phyloP scores from a whole-genome alignment of 108 stramenopile species.

The Phaeodactylum tricornutum region DNA sequence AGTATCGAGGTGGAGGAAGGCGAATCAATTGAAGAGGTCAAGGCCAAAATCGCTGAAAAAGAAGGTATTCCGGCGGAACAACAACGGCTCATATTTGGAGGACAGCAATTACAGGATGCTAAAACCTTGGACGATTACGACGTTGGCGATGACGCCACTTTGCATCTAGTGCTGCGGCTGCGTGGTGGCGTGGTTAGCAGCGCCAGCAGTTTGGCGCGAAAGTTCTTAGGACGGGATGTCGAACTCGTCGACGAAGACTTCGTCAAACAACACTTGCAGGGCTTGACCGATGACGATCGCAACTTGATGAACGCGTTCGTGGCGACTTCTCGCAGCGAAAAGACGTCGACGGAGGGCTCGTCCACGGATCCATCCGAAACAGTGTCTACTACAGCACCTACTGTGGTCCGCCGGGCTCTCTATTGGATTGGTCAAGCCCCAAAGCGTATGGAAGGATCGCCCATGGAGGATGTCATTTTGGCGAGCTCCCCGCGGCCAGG shows the following conservation, averaged over 20 bases:
- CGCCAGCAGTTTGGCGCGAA: constrained; percentile 91
- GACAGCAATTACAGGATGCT: constrained; percentile 93
- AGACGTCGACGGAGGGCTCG: constrained; percentile 2
- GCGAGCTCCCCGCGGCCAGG: constrained; percentile 21
- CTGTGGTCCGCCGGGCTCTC: constrained; percentile 39
- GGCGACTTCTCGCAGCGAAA: neutral
- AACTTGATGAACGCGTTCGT: constrained; percentile 69
- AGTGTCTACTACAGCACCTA: neutral
- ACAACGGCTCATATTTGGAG: constrained; percentile 93
- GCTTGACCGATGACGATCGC: constrained; percentile 53
- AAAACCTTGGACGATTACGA: constrained; percentile 94
- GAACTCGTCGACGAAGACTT: constrained; percentile 74
- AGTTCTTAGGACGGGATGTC: too few relatives aligned
- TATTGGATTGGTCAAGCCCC: constrained; percentile 52
- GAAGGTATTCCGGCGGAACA: constrained; percentile 96
- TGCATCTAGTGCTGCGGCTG: constrained; percentile 89
- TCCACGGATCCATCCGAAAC: neutral
- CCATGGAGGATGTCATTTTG: constrained; percentile 35
- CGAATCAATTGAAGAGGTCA: constrained; percentile 95
- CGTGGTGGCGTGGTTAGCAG: constrained; percentile 89
- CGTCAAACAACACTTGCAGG: constrained; percentile 57
- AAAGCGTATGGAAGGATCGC: constrained; percentile 35
- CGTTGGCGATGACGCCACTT: constrained; percentile 90
- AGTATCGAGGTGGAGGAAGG: constrained; percentile 96
- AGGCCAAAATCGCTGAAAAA: constrained; percentile 95